A percentile compares a stretch with the other conserved stretches of the same genome.
Conservation (phyloP, 202 grass and related monocot genomes). For the Setaria italica region DNA sequence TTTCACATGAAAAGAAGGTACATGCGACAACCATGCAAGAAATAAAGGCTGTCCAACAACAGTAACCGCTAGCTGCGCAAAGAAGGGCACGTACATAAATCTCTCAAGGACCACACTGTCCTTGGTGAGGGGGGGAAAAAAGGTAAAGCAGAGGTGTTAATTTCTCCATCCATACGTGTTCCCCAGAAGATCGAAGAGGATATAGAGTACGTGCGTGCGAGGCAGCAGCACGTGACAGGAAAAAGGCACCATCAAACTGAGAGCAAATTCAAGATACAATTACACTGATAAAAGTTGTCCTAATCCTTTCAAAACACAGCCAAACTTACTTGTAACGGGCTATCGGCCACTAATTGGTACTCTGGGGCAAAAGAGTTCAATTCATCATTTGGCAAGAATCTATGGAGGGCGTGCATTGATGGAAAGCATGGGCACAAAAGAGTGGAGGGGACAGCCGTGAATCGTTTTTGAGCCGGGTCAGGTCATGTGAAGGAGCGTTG, state of each 20-base stretch:
- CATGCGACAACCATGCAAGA: neutral
- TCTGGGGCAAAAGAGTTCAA: neutral
- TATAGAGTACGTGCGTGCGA: neutral
- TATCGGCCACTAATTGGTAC: too few species aligned
- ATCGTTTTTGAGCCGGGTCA: neutral
- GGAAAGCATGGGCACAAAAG: conserved; percentile 23
- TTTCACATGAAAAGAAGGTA: conserved; percentile 15
- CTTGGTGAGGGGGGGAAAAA: neutral
- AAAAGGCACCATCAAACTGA: conserved; percentile 38
- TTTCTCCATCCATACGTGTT: conserved; percentile 9
- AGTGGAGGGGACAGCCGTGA: conserved; percentile 16
- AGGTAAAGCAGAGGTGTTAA: conserved; percentile 24
- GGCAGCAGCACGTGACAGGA: conserved; percentile 31
- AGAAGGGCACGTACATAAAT: conserved; percentile 21
- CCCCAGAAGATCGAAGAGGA: neutral
- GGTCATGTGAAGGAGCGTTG: conserved; percentile 46
- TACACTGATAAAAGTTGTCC: too few species aligned
- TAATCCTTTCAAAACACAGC: neutral
- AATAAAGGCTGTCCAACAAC: neutral
- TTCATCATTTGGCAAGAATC: conserved; percentile 16
- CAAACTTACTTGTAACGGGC: neutral
- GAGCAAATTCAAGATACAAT: neutral
- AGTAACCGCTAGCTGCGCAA: neutral
- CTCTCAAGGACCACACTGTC: conserved; percentile 34
- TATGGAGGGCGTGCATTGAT: conserved; percentile 40